Percentiles rank a stretch among this genome's conserved stretches.
Conservation (phyloP, 441 rosid species). For the Caryocar brasiliense region DNA sequence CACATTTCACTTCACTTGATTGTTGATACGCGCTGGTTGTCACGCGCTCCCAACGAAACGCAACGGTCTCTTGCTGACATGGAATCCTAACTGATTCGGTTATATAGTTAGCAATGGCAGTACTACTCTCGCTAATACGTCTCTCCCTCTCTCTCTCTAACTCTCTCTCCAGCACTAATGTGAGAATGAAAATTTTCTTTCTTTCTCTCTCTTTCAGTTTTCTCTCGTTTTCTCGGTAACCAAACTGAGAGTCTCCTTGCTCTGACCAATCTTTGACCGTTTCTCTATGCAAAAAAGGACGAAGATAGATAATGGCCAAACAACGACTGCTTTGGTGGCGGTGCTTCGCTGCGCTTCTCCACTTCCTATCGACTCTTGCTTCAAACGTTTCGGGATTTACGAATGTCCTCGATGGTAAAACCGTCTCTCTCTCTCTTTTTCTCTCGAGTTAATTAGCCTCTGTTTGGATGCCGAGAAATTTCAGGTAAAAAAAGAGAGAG, state of each 20-base stretch:
- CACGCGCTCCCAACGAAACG: conserved; percentile 19
- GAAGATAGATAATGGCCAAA: conserved; percentile 25
- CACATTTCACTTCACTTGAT: too few species aligned
- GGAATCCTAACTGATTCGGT: conserved; percentile 12
- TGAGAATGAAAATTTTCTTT: conserved; percentile 9
- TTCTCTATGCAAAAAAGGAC: neutral
- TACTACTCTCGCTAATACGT: neutral
- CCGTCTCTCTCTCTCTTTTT: neutral
- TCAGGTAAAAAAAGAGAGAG: neutral
- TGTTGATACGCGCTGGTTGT: neutral
- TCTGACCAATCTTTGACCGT: neutral
- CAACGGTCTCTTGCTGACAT: conserved; percentile 52
- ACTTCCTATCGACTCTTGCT: conserved; percentile 30
- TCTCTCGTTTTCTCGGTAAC: conserved; percentile 13
- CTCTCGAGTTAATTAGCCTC: neutral
- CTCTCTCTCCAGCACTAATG: conserved; percentile 3
- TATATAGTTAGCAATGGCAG: neutral
- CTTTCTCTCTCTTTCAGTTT: neutral
- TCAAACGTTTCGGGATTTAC: conserved; percentile 37
- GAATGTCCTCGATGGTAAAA: conserved; percentile 62
- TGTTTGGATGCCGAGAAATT: conserved; percentile 10
- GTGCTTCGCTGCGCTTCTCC: conserved; percentile 17
- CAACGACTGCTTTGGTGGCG: conserved; percentile 9
- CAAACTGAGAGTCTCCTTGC: conserved; percentile 8
- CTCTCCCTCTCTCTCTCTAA: neutral